These are phyloP conservation scores for Manihot esculenta DNA, from an alignment of 441 rosid species.

Conservation along the genomic window DNA sequence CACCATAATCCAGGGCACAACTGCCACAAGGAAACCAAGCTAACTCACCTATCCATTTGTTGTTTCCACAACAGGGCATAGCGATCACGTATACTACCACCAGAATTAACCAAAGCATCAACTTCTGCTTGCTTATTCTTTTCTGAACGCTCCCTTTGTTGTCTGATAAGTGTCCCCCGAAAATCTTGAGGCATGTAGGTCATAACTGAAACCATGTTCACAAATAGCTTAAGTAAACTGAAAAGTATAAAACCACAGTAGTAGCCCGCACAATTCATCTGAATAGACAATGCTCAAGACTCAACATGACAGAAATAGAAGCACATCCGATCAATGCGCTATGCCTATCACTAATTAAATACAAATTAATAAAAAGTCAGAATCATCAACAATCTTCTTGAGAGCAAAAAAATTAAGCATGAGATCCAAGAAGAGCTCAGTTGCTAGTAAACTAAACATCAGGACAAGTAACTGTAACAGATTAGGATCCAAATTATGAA, in stretches of 20 bases:
- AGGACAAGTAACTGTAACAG: conserved; percentile 1
- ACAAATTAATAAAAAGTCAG: not conserved
- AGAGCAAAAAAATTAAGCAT: not conserved
- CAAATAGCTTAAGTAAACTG: conserved; percentile 5
- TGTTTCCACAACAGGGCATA: conserved; percentile 93
- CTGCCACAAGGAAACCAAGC: conserved; percentile 16
- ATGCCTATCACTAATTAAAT: not conserved
- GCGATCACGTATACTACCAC: conserved; percentile 71
- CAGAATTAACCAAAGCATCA: conserved; percentile 75
- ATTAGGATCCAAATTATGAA: not conserved
- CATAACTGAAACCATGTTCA: conserved; percentile 65
- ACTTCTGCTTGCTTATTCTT: conserved; percentile 96
- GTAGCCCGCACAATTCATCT: conserved; percentile 4
- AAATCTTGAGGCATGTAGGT: conserved; percentile 99
- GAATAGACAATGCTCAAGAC: not conserved
- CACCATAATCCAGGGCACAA: conserved; percentile 15
- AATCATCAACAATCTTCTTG: not conserved
- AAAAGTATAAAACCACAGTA: not conserved
- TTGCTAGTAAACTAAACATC: not conserved
- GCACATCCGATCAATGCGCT: not conserved
- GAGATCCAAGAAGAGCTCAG: not conserved
- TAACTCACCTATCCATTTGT: conserved; percentile 89
- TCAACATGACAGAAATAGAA: not conserved
- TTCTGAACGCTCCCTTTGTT: conserved; percentile 94
- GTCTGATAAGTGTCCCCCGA: conserved; percentile 83